These are phyloP conservation scores for Haematococcus lacustris DNA, from an alignment of 139 green algal species.

Conservation along the genomic window DNA sequence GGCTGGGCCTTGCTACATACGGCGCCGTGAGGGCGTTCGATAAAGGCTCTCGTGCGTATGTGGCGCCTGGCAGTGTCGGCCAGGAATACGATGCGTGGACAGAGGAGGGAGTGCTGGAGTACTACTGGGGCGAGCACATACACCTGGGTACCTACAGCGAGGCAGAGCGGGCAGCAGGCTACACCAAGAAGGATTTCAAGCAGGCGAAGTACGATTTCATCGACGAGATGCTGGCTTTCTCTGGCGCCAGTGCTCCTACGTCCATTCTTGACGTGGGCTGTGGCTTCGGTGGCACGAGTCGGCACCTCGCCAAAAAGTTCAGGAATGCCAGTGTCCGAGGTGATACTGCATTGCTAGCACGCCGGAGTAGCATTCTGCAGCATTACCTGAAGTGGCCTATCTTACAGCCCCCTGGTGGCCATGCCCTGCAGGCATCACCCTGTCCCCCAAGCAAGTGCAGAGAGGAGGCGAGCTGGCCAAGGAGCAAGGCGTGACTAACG, in stretches of 20 bases:
- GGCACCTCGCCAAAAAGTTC: conserved; percentile 74
- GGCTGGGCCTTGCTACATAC: background rate
- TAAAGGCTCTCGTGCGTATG: conserved; percentile 68
- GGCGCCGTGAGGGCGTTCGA: conserved; percentile 35
- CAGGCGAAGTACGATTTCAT: conserved; percentile 90
- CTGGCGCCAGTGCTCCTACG: conserved; percentile 28
- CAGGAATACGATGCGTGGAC: conserved; percentile 93
- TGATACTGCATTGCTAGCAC: too few species aligned
- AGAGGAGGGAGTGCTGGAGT: conserved; percentile 74
- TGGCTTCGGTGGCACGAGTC: conserved; percentile 85
- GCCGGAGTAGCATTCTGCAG: too few species aligned
- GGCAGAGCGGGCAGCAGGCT: conserved; percentile 57
- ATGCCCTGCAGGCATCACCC: conserved; percentile 86
- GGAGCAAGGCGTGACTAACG: conserved; percentile 68
- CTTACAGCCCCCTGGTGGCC: too few species aligned
- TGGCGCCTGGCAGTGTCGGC: conserved; percentile 83
- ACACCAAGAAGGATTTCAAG: conserved; percentile 88
- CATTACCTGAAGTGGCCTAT: too few species aligned
- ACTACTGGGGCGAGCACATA: conserved; percentile 96
- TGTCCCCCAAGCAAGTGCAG: conserved; percentile 80
- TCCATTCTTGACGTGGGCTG: conserved; percentile 88
- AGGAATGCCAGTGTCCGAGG: conserved; percentile 48
- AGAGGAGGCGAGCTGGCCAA: conserved; percentile 74
- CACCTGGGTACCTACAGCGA: conserved; percentile 90
- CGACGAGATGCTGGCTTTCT: conserved; percentile 80